Evolutionary conservation across 768 basidiomycete species (phyloP).

Genomic region (Rubroboletus satanas): DNA sequence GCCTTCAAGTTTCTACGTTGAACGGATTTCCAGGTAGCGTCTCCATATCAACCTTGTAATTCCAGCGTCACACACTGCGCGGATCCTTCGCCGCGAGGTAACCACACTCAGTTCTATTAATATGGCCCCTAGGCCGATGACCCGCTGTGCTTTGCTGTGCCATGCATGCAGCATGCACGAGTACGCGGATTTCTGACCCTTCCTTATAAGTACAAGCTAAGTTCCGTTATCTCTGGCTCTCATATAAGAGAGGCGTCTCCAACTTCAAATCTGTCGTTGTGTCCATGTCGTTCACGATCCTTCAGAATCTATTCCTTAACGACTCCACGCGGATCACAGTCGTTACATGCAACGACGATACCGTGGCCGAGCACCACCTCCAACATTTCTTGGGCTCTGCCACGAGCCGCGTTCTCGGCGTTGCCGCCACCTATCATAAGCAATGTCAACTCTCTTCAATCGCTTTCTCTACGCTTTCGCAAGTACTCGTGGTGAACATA

Average conservation of each 20-base stretch:
- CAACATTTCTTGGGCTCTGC: constrained; percentile 30
- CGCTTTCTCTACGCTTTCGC: constrained; percentile 37
- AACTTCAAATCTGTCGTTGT: not conserved
- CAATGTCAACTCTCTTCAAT: constrained; percentile 35
- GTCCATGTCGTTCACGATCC: constrained; percentile 21
- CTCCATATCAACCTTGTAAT: constrained; percentile 9
- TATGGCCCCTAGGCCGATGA: not conserved
- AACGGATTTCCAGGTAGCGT: not conserved
- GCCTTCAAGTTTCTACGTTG: not conserved
- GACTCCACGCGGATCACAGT: constrained; percentile 28
- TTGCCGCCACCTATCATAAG: constrained; percentile 41
- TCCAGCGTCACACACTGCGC: not conserved
- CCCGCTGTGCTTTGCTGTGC: constrained; percentile 10
- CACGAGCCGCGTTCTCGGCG: constrained; percentile 30
- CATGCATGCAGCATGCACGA: not conserved
- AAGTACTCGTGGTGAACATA: constrained; percentile 35
- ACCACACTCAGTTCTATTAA: not conserved
- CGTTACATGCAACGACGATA: constrained; percentile 23
- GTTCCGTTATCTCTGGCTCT: not conserved
- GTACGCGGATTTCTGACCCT: not conserved
- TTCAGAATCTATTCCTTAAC: constrained; percentile 34
- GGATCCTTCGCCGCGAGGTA: not conserved
- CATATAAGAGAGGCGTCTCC: constrained; percentile 5
- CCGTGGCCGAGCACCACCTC: constrained; percentile 23
- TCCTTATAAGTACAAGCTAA: not conserved